phyloP scores from a whole-genome alignment of 306 rosid species.

The Acacia melanoxylon region DNA sequence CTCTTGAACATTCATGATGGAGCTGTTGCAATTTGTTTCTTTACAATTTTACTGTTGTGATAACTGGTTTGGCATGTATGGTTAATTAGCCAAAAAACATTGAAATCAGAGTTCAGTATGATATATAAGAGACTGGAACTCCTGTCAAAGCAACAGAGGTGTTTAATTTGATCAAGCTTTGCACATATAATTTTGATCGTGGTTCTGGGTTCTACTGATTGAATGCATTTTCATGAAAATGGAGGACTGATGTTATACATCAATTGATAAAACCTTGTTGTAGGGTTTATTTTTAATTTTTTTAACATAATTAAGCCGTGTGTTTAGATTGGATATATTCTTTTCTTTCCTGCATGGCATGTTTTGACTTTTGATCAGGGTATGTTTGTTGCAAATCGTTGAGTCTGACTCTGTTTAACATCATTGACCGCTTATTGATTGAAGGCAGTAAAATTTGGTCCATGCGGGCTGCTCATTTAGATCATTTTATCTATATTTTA shows the following conservation, averaged over 20 bases:
- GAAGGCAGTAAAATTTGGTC: neutral
- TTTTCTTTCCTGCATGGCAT: neutral
- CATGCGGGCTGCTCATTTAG: neutral
- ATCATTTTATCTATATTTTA: neutral
- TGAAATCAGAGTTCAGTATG: neutral
- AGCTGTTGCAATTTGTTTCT: neutral
- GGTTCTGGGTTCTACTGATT: neutral
- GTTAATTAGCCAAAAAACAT: neutral
- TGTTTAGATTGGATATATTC: neutral
- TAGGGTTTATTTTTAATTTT: neutral
- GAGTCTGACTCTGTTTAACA: neutral
- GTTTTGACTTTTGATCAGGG: neutral
- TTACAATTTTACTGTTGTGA: neutral
- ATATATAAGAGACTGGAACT: neutral
- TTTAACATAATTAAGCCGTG: neutral
- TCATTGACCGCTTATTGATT: neutral
- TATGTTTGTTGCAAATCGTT: constrained; percentile 1
- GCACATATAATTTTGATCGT: neutral
- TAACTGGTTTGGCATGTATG: constrained; percentile 1
- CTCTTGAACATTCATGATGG: neutral
- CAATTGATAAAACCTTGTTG: neutral
- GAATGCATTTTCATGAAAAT: neutral
- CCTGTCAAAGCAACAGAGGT: neutral
- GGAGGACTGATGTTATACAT: neutral
- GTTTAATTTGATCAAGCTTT: constrained; percentile 1